Evolutionary conservation across 495 filamentous ascomycete species (phyloP).

Genomic region (Podospora australis): DNA sequence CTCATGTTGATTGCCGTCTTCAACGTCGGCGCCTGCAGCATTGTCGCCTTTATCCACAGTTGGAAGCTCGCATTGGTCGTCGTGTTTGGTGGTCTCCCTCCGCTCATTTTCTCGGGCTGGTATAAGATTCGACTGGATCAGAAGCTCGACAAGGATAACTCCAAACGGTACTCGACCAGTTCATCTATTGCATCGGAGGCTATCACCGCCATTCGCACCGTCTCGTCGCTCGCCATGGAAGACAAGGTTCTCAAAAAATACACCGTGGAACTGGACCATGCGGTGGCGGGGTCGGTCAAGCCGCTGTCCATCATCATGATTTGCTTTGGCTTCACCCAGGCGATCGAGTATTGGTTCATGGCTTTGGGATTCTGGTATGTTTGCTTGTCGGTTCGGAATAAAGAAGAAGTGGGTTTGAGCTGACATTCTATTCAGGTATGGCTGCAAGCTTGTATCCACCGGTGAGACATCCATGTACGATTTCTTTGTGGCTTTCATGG

Average conservation of each 20-base stretch:
- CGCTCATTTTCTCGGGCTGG: conserved; percentile 75
- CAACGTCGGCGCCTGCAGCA: conserved; percentile 62
- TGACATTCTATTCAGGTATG: conserved; percentile 24
- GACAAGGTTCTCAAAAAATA: conserved; percentile 66
- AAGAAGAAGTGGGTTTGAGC: too few species aligned
- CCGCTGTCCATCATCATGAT: conserved; percentile 62
- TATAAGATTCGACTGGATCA: conserved; percentile 80
- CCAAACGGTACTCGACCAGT: conserved; percentile 49
- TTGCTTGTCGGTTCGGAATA: conserved; percentile 10
- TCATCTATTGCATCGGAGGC: conserved; percentile 81
- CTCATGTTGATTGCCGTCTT: conserved; percentile 72
- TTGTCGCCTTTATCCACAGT: conserved; percentile 61
- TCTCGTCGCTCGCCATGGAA: conserved; percentile 84
- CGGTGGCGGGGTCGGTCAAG: conserved; percentile 53
- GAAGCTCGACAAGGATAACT: conserved; percentile 51
- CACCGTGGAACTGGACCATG: conserved; percentile 56
- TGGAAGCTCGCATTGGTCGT: conserved; percentile 91
- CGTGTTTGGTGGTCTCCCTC: conserved; percentile 59
- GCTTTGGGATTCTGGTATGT: conserved; percentile 57
- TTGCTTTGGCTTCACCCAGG: conserved; percentile 74
- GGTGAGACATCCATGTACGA: conserved; percentile 36
- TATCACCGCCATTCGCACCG: conserved; percentile 83
- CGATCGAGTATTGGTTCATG: conserved; percentile 48
- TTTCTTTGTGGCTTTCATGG: conserved; percentile 57
- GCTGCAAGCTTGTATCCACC: conserved; percentile 46